Conservation (phyloP, 768 basidiomycete species). For the Kwoniella botswanensis region DNA sequence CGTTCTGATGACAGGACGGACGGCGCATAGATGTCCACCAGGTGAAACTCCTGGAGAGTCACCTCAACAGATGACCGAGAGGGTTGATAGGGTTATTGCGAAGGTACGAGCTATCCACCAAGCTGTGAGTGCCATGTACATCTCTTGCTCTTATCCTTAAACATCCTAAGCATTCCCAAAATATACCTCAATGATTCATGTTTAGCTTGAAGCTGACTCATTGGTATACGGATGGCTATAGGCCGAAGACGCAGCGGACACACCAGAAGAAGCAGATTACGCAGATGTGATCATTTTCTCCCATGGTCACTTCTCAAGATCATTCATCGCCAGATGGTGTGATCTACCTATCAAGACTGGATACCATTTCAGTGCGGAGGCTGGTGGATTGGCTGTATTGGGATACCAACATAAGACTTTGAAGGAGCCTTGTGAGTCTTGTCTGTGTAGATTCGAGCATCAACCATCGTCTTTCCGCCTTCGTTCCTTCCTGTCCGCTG, state of each 20-base stretch:
- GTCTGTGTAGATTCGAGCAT: too few species aligned
- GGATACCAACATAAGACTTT: conserved; percentile 82
- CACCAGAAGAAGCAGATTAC: conserved; percentile 47
- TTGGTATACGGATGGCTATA: background rate
- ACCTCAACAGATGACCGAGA: conserved; percentile 73
- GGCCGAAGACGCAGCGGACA: conserved; percentile 40
- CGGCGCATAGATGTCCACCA: conserved; percentile 84
- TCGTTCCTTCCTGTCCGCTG: too few species aligned
- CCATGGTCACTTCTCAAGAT: conserved; percentile 71
- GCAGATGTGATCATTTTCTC: conserved; percentile 84
- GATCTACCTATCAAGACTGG: conserved; percentile 62
- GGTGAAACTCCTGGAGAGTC: conserved; percentile 69
- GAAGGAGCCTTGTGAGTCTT: conserved; percentile 66
- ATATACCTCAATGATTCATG: too few species aligned
- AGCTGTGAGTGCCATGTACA: conserved; percentile 32
- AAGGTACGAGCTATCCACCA: conserved; percentile 63
- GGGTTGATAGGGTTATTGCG: conserved; percentile 76
- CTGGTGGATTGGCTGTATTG: conserved; percentile 78
- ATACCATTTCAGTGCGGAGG: conserved; percentile 79
- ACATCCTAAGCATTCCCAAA: too few species aligned
- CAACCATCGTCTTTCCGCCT: background rate
- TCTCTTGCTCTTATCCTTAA: too few species aligned
- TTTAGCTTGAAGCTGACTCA: too few species aligned
- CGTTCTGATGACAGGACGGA: too few species aligned
- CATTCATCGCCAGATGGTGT: conserved; percentile 82